Evolutionary conservation across 2,329 filamentous ascomycete species (phyloP).

Genomic region (Pseudopyrenochaeta lycopersici): DNA sequence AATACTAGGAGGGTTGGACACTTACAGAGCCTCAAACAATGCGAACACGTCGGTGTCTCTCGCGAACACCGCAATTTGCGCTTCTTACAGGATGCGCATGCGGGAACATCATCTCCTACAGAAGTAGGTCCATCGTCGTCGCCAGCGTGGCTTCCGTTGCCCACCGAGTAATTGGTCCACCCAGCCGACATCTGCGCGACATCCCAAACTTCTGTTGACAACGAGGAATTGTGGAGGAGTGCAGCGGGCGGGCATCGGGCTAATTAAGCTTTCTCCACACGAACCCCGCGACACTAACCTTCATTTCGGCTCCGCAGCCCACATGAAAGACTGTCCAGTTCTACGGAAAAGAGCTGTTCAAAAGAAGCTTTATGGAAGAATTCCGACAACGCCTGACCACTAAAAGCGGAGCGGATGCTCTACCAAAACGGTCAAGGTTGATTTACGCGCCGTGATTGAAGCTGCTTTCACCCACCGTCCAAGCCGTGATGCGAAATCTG

Average conservation of each 20-base stretch:
- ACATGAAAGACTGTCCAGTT: conserved; percentile 5
- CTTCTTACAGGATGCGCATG: conserved; percentile 44
- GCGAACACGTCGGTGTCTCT: conserved; percentile 42
- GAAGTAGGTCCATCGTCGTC: conserved; percentile 36
- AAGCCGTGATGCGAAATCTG: not conserved
- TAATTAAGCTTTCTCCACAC: conserved; percentile 35
- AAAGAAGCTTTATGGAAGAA: not conserved
- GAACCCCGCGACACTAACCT: conserved; percentile 31
- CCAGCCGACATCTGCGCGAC: conserved; percentile 41
- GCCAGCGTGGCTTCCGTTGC: conserved; percentile 29
- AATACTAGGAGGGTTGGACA: not conserved
- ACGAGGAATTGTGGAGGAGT: conserved; percentile 30
- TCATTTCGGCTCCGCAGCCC: conserved; percentile 26
- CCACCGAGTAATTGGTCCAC: conserved; percentile 45
- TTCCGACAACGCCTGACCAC: not conserved
- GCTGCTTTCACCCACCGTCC: not conserved
- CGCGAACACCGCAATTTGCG: conserved; percentile 43
- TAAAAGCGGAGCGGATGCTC: not conserved
- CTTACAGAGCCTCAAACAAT: conserved; percentile 45
- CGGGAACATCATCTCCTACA: conserved; percentile 39
- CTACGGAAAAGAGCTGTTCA: not conserved
- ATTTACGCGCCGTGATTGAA: not conserved
- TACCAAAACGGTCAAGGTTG: not conserved
- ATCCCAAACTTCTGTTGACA: conserved; percentile 23
- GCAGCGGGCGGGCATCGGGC: conserved; percentile 33